Evolutionary conservation across 2,329 filamentous ascomycete species (phyloP).

Genomic region (Sporothrix brunneoviolacea): DNA sequence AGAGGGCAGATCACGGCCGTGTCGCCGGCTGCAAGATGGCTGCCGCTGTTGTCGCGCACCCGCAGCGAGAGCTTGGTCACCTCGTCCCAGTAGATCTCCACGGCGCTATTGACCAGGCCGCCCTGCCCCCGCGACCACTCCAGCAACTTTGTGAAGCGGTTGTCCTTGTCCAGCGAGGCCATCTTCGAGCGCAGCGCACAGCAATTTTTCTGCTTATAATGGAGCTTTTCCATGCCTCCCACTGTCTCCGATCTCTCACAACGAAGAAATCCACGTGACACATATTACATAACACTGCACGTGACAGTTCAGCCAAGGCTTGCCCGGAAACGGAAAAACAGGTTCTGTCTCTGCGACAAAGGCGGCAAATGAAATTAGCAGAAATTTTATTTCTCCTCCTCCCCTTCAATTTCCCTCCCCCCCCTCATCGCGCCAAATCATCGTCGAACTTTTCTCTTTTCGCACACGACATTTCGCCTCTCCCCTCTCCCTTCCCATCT

Average conservation of each 20-base stretch:
- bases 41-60: conserved; percentile 29
- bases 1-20: conserved; percentile 47
- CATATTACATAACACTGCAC: neutral
- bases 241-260: neutral
- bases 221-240: neutral
- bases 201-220: too few relatives aligned
- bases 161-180: conserved; percentile 14
- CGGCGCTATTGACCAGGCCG: conserved; percentile 41
- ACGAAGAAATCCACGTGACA: neutral
- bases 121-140: conserved; percentile 42
- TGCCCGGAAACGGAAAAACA: conserved; percentile 1
- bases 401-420: neutral
- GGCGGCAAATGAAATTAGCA: conserved; percentile 11
- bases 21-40: conserved; percentile 30
- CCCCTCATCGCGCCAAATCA: neutral
- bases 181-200: too few relatives aligned
- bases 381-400: neutral
- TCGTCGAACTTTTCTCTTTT: too few relatives aligned
- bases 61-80: conserved; percentile 49
- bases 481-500: neutral
- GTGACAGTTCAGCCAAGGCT: neutral
- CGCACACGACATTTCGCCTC: neutral
- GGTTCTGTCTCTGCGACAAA: neutral
- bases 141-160: conserved; percentile 32
- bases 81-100: conserved; percentile 47